Base-by-base conservation (phyloP, 192 early-diverging fungal species). In the Diversispora epigaea region DNA sequence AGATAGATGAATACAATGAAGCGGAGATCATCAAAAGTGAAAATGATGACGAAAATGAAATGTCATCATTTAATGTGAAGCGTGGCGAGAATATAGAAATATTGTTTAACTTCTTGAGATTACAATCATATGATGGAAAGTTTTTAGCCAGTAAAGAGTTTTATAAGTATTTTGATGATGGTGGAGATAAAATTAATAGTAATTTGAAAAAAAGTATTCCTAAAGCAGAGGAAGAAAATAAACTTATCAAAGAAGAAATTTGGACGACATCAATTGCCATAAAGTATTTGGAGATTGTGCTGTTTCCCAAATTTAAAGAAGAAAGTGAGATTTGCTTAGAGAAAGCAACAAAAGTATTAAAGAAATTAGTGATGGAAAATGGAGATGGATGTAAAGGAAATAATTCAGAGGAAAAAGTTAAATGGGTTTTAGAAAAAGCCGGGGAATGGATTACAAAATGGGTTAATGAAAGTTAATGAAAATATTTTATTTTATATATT, bases 121-220 rank as follows among this genome's bases (percentile, higher is more conserved):
- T 73, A 3, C 58, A 73, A 73, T 62, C 71, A n/a, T 73, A 62
- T 73, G 71, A 73, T 73, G 58, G 71, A 46, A 58, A 39, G 22
- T 62, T 73, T 47, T 25, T 12, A 49, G 57, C 58, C 25, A 47
- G 19, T 4, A 22, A 12, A 7, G 32, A 62, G 41, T 46, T 73
- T 58, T 73, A 41, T 46, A 15, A 32, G 62, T 62, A 58, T 73
- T 72, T 70, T n/a, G 8, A 2, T 40, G 10, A 71, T 32, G 49
- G 10, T 62, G 4, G 19, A 57, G 7, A 15, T 4, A 32, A 32
- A 32, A 32, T 1, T 32, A 32, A 32, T 32, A 55, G 40, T 52
- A 39, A 55, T 19, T 49, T 68, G 6, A 47, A 47, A n/a, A 15
- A 17, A 8, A 17, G 17, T 41, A 14, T 3, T 8, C 11, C 7